A percentile compares a stretch with the other conserved stretches of the same genome.
These are phyloP conservation scores for Amaranthus palmeri DNA, from an alignment of 148 eudicot species.

Conservation along the genomic window DNA sequence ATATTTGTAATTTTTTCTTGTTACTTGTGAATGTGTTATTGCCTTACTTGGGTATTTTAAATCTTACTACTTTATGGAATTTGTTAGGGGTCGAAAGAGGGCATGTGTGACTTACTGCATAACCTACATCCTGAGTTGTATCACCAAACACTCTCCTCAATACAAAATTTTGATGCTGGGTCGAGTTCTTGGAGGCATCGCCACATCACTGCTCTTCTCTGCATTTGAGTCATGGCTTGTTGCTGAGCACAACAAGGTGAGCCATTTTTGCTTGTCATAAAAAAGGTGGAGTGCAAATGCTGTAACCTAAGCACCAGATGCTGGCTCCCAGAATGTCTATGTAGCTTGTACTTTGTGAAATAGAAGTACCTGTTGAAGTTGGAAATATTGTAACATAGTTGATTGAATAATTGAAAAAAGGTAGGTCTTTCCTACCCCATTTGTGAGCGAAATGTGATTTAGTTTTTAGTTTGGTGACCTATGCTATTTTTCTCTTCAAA, in stretches of 20 bases:
- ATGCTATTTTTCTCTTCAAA: not conserved
- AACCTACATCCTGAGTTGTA: constrained; percentile 89
- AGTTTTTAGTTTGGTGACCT: not conserved
- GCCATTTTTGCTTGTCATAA: not conserved
- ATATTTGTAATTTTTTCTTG: constrained; percentile 12
- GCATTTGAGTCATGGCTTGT: constrained; percentile 98
- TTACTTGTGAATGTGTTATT: not conserved
- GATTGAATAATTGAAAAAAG: not conserved
- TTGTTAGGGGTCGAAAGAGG: constrained; percentile 83
- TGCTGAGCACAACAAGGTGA: constrained; percentile 96
- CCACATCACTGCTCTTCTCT: constrained; percentile 93
- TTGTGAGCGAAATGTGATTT: not conserved
- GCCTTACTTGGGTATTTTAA: not conserved
- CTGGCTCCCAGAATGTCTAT: not conserved
- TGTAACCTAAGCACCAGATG: too few relatives aligned
- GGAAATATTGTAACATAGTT: not conserved
- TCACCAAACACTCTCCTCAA: constrained; percentile 91
- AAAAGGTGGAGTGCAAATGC: too few relatives aligned
- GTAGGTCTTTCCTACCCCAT: not conserved
- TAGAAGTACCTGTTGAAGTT: not conserved
- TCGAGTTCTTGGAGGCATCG: constrained; percentile 87
- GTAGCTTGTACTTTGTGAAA: not conserved
- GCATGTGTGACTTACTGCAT: constrained; percentile 95
- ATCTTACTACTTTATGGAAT: constrained; percentile 1
- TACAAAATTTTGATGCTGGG: constrained; percentile 89